A percentile compares a stretch with the other conserved stretches of the same genome.
Evolutionary conservation across 2,329 filamentous ascomycete species (phyloP).

Genomic region (Chalaropsis ovoidea): DNA sequence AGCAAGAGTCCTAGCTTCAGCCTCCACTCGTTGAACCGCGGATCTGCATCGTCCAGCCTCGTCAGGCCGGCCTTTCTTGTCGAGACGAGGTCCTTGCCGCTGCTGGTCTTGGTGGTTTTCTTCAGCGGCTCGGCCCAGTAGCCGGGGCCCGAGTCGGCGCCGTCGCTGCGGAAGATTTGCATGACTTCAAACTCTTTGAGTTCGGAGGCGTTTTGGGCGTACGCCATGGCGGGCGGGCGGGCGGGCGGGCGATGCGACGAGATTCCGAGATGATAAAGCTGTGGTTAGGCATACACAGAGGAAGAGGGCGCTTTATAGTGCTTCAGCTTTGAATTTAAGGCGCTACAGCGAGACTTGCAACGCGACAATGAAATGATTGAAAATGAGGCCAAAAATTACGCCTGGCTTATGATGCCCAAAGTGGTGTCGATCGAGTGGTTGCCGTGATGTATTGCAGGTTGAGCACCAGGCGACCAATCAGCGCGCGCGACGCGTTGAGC

Average conservation of each 20-base stretch:
- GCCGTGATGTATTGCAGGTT: neutral
- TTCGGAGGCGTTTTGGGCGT: slow-evolving; percentile 9
- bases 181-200: slow-evolving; percentile 34
- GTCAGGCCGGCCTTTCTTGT: slow-evolving; percentile 36
- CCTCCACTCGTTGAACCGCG: slow-evolving; percentile 38
- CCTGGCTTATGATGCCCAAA: neutral
- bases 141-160: slow-evolving; percentile 37
- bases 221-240: neutral
- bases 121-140: slow-evolving; percentile 35
- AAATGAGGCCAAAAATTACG: neutral
- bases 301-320: no score
- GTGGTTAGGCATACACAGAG: no score
- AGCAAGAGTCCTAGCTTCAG: slow-evolving; percentile 39
- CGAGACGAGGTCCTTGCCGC: slow-evolving; percentile 23
- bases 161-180: slow-evolving; percentile 39
- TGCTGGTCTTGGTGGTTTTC: slow-evolving; percentile 25
- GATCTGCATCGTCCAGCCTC: slow-evolving; percentile 37
- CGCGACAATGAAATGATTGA: neutral
- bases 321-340: no score
- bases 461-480: slow-evolving; percentile 19
- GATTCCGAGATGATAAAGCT: no score
- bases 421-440: neutral
- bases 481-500: slow-evolving; percentile 13
- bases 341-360: no score
- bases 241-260: neutral